Conservation (phyloP, 164 flowering plant genomes). For the Buxus sempervirens region DNA sequence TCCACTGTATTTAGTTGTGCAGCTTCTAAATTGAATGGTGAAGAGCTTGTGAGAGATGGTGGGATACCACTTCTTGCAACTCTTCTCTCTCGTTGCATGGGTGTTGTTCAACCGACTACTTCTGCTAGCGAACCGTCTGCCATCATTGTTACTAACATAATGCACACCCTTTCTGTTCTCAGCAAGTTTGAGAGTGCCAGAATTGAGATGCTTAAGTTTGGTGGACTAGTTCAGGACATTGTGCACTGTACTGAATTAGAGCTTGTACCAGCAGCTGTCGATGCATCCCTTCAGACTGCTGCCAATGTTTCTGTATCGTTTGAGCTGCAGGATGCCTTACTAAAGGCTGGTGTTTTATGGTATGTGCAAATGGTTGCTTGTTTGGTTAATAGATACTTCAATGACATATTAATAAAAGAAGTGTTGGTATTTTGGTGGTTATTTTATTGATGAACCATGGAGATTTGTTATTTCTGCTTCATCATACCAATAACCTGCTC, state of each 20-base stretch:
- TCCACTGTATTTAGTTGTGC: conserved; percentile 62
- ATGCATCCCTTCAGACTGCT: conserved; percentile 87
- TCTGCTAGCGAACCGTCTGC: conserved; percentile 85
- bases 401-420: too few species aligned
- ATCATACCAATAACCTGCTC: background rate
- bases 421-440: background rate
- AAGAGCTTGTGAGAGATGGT: conserved; percentile 96
- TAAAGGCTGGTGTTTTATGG: conserved; percentile 92
- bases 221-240: conserved; percentile 83
- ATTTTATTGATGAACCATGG: background rate
- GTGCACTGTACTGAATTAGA: conserved; percentile 97
- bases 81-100: conserved; percentile 96
- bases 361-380: conserved; percentile 18
- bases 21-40: conserved; percentile 93
- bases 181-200: conserved; percentile 96
- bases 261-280: conserved; percentile 90
- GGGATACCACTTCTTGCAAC: conserved; percentile 85
- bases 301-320: conserved; percentile 85
- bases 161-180: conserved; percentile 81
- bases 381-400: background rate
- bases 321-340: conserved; percentile 72
- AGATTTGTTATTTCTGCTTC: background rate
- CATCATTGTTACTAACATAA: conserved; percentile 82
- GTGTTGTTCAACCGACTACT: conserved; percentile 94
- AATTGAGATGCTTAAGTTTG: conserved; percentile 69